A percentile compares a stretch with the other conserved stretches of the same genome.
Evolutionary conservation across 768 basidiomycete genomes (phyloP).

Genomic region (Podaxis sp.): DNA sequence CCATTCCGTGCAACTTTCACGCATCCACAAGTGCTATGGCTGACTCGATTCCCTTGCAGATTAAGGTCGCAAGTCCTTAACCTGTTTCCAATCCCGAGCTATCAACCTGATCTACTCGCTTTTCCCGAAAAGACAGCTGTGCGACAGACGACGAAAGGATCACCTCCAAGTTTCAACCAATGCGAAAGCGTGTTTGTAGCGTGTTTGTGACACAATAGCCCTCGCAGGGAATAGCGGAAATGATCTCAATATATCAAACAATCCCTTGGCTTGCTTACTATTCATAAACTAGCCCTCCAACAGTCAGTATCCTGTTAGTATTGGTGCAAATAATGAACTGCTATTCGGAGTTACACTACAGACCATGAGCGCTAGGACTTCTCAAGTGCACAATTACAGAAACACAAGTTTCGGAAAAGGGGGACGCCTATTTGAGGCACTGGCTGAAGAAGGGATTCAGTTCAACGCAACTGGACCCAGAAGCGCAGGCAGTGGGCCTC

Average conservation of each 20-base stretch:
- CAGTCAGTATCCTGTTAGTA: background rate
- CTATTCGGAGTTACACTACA: background rate
- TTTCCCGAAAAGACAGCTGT: background rate
- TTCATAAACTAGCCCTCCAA: background rate
- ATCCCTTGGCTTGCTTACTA: background rate
- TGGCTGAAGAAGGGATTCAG: slow-evolving; percentile 29
- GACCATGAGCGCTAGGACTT: background rate
- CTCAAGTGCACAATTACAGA: background rate
- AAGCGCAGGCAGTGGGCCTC: slow-evolving; percentile 27
- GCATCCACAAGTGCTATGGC: background rate
- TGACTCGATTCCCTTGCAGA: background rate
- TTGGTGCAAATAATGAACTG: background rate
- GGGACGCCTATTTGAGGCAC: slow-evolving; percentile 15
- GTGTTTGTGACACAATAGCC: background rate
- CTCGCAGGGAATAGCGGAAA: background rate
- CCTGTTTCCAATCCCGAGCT: background rate
- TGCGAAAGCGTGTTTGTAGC: background rate
- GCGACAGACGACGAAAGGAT: background rate
- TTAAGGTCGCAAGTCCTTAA: background rate
- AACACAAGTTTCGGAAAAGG: background rate
- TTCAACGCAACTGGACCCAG: slow-evolving; percentile 22
- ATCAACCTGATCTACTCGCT: background rate
- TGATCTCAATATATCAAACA: background rate
- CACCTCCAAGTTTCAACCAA: background rate
- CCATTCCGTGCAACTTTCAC: background rate